A percentile compares a stretch with the other conserved stretches of the same genome.
Conservation (phyloP, 768 basidiomycete species). For the Tricholoma furcatifolium region DNA sequence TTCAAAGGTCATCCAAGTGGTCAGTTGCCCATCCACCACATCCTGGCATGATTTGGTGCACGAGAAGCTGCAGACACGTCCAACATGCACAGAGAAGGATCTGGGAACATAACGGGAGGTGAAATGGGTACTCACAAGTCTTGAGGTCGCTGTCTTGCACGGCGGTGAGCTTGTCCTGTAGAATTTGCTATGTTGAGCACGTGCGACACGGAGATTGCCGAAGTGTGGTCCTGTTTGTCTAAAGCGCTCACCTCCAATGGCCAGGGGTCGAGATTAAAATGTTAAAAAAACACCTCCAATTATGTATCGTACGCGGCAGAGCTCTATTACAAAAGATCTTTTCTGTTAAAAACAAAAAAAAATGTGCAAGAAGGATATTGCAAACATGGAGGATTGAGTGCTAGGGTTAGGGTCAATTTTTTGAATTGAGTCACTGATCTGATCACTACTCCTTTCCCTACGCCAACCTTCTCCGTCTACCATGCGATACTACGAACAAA, state of each 20-base stretch:
- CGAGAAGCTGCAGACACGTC: constrained; percentile 11
- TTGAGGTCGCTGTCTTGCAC: constrained; percentile 37
- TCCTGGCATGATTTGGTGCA: background rate
- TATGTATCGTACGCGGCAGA: no score
- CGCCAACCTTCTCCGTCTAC: background rate
- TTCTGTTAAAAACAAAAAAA: no score
- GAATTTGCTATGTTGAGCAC: constrained; percentile 15
- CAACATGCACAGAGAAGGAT: constrained; percentile 6
- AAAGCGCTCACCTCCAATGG: no score
- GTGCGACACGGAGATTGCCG: constrained; percentile 18
- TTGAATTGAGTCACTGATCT: constrained; percentile 4
- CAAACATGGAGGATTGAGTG: no score
- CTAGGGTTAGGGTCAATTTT: constrained; percentile 17
- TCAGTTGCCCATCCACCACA: constrained; percentile 50
- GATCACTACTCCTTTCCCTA: background rate
- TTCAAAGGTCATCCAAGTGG: constrained; percentile 38
- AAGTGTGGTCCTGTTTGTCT: background rate
- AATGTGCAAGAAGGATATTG: no score
- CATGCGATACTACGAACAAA: constrained; percentile 93
- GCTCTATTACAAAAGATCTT: no score
- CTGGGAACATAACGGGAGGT: background rate
- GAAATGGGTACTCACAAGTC: constrained; percentile 34
- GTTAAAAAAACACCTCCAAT: no score
- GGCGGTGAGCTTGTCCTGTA: constrained; percentile 28
- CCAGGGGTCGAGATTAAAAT: no score